Conservation (phyloP, 257 asterid species). For the Pogostemon cablin region DNA sequence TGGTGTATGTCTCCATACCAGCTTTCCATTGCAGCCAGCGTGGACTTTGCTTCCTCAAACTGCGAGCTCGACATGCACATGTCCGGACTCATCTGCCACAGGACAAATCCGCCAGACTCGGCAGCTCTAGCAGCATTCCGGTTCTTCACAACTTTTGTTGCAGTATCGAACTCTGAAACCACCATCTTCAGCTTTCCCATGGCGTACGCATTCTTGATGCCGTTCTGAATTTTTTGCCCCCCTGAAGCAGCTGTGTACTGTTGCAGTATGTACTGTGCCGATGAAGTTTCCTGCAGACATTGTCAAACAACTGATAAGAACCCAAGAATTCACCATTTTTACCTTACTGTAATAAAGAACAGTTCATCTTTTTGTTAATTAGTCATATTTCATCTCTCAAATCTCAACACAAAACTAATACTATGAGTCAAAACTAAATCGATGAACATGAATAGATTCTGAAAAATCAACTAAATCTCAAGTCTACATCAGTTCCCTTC, state of each 20-base stretch:
- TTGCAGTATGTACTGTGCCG: conserved; percentile 89
- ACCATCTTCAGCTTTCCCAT: conserved; percentile 93
- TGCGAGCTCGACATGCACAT: conserved; percentile 93
- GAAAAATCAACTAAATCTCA: conserved; percentile 27
- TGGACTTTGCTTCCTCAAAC: conserved; percentile 95
- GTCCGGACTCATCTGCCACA: conserved; percentile 94
- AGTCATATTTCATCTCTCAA: not conserved
- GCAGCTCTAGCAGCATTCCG: conserved; percentile 69
- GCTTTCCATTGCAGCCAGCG: conserved; percentile 95
- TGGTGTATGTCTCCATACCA: conserved; percentile 95
- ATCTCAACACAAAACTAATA: too few relatives aligned
- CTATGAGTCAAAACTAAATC: too few relatives aligned
- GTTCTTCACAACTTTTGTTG: conserved; percentile 81
- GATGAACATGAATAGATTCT: not conserved
- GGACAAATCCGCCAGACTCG: conserved; percentile 83
- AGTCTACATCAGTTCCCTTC: conserved; percentile 26
- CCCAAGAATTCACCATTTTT: not conserved
- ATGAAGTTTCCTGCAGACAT: conserved; percentile 75
- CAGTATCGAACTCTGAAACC: conserved; percentile 88
- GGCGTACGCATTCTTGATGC: conserved; percentile 78
- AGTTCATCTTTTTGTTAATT: not conserved
- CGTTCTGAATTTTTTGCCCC: conserved; percentile 68
- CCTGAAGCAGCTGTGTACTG: conserved; percentile 92
- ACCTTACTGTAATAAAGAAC: not conserved
- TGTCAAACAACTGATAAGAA: conserved; percentile 7